Percentiles rank a stretch among this genome's conserved stretches.
Evolutionary conservation across 2,329 filamentous ascomycete genomes (phyloP).

Genomic region (Colletotrichum chrysophilum): DNA sequence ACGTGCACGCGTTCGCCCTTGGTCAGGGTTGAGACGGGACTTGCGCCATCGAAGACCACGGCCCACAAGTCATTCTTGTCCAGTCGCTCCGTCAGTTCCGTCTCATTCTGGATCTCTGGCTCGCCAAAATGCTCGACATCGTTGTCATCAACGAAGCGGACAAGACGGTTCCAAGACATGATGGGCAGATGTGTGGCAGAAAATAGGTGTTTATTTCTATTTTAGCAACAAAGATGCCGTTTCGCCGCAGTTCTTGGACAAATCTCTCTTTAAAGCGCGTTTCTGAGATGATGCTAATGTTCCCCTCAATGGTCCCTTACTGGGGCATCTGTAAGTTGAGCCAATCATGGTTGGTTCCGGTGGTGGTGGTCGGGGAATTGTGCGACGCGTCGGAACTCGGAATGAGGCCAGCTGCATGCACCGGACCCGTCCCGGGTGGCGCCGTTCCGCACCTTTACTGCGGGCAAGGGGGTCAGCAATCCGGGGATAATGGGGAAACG

Average conservation of each 20-base stretch:
- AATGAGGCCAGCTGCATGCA: background rate
- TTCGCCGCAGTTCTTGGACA: background rate
- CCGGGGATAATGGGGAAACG: background rate
- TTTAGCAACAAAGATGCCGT: background rate
- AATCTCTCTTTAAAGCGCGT: background rate
- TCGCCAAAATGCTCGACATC: slow-evolving; percentile 39
- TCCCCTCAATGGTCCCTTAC: background rate
- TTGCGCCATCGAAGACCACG: slow-evolving; percentile 32
- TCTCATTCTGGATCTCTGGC: slow-evolving; percentile 28
- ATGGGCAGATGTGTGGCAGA: background rate
- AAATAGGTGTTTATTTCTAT: background rate
- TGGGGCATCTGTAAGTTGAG: background rate
- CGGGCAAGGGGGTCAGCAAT: background rate
- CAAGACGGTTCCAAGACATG: slow-evolving; percentile 33
- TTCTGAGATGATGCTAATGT: background rate
- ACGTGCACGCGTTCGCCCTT: slow-evolving; percentile 34
- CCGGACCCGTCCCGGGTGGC: background rate
- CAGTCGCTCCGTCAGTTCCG: slow-evolving; percentile 28
- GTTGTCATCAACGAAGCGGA: slow-evolving; percentile 38
- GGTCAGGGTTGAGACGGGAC: slow-evolving; percentile 25
- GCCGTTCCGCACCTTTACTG: background rate
- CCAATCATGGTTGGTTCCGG: background rate
- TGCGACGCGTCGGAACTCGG: slow-evolving; percentile 13
- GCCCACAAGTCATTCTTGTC: slow-evolving; percentile 32
- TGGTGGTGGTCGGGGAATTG: background rate